phyloP scores from a whole-genome alignment of 352 stramenopile genomes.

The Halophytophthora polymorphica region DNA sequence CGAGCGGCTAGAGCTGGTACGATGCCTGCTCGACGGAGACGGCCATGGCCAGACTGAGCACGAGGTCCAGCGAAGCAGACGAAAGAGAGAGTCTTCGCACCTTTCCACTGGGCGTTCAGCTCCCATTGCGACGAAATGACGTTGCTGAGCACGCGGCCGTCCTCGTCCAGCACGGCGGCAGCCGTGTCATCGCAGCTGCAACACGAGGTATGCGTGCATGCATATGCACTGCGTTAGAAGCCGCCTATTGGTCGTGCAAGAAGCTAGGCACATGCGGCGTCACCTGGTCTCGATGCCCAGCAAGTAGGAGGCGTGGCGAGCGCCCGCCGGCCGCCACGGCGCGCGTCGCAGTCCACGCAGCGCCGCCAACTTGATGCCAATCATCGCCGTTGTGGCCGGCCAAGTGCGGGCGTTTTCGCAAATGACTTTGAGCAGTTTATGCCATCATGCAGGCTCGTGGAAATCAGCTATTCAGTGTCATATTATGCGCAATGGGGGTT shows the following conservation, averaged over 20 bases:
- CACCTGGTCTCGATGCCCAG: conserved; percentile 94
- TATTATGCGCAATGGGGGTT: too few relatives aligned
- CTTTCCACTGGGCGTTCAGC: conserved; percentile 83
- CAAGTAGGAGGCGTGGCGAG: conserved; percentile 61
- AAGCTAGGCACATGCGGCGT: background rate
- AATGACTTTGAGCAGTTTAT: too few relatives aligned
- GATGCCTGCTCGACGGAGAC: conserved; percentile 68
- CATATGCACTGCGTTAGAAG: background rate
- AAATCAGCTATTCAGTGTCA: too few relatives aligned
- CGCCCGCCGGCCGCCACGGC: background rate
- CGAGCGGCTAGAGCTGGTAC: conserved; percentile 93
- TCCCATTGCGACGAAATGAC: conserved; percentile 93
- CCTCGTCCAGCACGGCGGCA: conserved; percentile 86
- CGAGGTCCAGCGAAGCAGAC: too few relatives aligned
- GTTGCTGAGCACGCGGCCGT: conserved; percentile 91
- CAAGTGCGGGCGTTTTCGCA: too few relatives aligned
- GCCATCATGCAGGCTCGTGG: too few relatives aligned
- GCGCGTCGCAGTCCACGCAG: background rate
- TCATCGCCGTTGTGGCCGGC: too few relatives aligned
- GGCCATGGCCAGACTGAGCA: too few relatives aligned
- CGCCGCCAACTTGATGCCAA: conserved; percentile 6
- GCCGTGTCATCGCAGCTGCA: conserved; percentile 93
- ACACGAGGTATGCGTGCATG: background rate
- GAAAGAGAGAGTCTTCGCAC: conserved; percentile 14
- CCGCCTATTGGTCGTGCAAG: background rate